Base-by-base conservation (phyloP, 2,329 filamentous ascomycete genomes). In the Eurotiales sp. region DNA sequence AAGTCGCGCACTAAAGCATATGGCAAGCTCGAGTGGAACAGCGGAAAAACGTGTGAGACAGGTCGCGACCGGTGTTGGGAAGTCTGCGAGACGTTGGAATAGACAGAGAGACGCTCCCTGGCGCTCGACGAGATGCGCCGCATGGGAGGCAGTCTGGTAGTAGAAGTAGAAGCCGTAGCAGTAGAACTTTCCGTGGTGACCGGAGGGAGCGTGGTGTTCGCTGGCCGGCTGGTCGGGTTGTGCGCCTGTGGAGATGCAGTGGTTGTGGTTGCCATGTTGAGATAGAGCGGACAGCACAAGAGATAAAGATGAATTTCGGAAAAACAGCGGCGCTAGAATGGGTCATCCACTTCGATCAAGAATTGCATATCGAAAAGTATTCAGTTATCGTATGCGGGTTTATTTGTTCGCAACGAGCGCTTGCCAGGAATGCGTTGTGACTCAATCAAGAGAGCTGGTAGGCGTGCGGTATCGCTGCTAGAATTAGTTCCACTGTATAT, bases 1-100 rank as follows among this genome's bases (percentile, higher is more conserved):
- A 97, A 99, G 77, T 99, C 93, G 64, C 93, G 87, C 58, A 99
- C 91, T 40, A 89, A 78, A n/a, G 90, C 85, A 69, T 96, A 96
- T 6, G 88, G 72, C 15, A 96, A 81, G 65, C 85, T 95, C 53
- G 90, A 93, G 61, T 90, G 86, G 70, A 90, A 93, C 62, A 87
- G 77, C 14, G 90, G 87, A 64, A 93, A 92, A 56, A 88, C 79
- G 64, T 87, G 82, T n/a, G 90, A 95, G 51, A 80, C 79, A 17
- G 90, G 89, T 55, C 90, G 84, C 57, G 90, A 95, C 56, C 85
- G 82, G 44, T 72, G 74, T 43, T 74, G 69, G 23, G 72, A 76
- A 34, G 70, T 59, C 57, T 71, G 78, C 14, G 88, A 91, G 53
- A 82, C 75, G 61, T 79, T 84, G 56, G 88, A 93, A 73, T 91